Evolutionary conservation across 1,284 basidiomycete genomes (phyloP).

Genomic region (Sphagnurus paluster): DNA sequence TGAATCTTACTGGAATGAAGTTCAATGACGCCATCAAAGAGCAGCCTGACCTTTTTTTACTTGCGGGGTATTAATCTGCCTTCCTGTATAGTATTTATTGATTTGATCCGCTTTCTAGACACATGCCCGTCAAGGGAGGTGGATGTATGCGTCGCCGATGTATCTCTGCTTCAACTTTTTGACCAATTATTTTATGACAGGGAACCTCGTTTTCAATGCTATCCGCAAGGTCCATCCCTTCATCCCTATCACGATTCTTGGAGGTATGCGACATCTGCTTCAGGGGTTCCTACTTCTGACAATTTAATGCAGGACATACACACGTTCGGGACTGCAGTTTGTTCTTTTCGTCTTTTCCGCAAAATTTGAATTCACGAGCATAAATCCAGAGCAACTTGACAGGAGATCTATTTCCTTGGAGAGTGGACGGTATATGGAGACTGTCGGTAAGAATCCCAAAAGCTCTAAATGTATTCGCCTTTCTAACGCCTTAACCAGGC

Average conservation of each 20-base stretch:
- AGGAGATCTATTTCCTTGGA: slow-evolving; percentile 71
- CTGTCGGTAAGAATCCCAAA: slow-evolving; percentile 51
- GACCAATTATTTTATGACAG: too few relatives aligned
- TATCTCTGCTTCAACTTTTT: slow-evolving; percentile 12
- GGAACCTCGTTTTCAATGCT: slow-evolving; percentile 71
- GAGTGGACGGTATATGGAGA: slow-evolving; percentile 88
- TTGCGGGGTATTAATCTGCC: slow-evolving; percentile 53
- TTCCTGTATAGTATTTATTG: slow-evolving; percentile 3
- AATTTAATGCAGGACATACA: not conserved
- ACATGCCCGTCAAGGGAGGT: slow-evolving; percentile 69
- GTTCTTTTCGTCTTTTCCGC: slow-evolving; percentile 21
- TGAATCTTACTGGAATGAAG: slow-evolving; percentile 33
- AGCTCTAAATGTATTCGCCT: not conserved
- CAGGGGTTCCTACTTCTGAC: not conserved
- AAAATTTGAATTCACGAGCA: not conserved
- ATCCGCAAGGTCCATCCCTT: slow-evolving; percentile 69
- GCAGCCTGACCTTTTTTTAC: slow-evolving; percentile 80
- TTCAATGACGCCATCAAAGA: slow-evolving; percentile 78
- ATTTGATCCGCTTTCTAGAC: slow-evolving; percentile 35
- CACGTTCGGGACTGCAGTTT: slow-evolving; percentile 78
- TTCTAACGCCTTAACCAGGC: slow-evolving; percentile 27
- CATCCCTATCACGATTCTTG: slow-evolving; percentile 81
- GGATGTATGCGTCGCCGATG: slow-evolving; percentile 43
- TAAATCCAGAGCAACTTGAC: slow-evolving; percentile 50
- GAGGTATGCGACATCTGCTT: slow-evolving; percentile 41